Evolutionary conservation across 169 alveolate species (phyloP), one percentile per base, ranked within the genome.

Genomic region (Condylostoma magnum): DNA sequence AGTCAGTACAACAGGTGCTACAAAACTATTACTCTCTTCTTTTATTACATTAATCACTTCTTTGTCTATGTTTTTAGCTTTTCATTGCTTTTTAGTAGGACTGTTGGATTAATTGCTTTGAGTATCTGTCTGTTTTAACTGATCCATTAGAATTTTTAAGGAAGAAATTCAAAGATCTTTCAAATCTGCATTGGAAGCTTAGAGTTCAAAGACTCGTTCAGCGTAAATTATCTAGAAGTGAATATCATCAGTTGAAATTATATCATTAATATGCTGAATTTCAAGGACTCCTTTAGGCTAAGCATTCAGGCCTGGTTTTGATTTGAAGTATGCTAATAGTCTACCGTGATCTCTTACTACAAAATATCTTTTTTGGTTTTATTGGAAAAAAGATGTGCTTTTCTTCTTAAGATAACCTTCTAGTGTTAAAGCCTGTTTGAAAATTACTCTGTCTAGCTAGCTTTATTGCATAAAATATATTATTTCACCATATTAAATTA

Each of bases 361-460:
- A 52, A 77, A 77, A 63, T 69, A 77, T 28, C 85, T 60, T 52
- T 52, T 77, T 67, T 77, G 85, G 66, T 71, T 69, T 48, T 65
- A 70, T 44, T 58, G 18, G 12, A 77, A 36, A 8, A 53, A 25
- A 0, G 41, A 48, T n/a, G 77, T 70, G 33, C 77, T 58, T 60
- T 77, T 77, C 63, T 77, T 77, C 25, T 69, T 69, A 27, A 77
- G 60, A 31, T 54, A 77, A 20, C 85, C 85, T 50, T 75, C 77
- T 51, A 56, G 63, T 27, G 43, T 58, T 46, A 48, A 37, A 18
- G 77, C 75, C 51, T 58, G 66, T 69, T 77, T 80, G 41, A 54
- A 77, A 8, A 68, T 3, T n/a, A n/a, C n/a, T n/a, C n/a, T n/a
- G n/a, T n/a, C n/a, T n/a, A n/a, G n/a, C n/a, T n/a, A n/a, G n/a